phyloP scores from a whole-genome alignment of 257 asterid species.

The Cinchona pubescens region DNA sequence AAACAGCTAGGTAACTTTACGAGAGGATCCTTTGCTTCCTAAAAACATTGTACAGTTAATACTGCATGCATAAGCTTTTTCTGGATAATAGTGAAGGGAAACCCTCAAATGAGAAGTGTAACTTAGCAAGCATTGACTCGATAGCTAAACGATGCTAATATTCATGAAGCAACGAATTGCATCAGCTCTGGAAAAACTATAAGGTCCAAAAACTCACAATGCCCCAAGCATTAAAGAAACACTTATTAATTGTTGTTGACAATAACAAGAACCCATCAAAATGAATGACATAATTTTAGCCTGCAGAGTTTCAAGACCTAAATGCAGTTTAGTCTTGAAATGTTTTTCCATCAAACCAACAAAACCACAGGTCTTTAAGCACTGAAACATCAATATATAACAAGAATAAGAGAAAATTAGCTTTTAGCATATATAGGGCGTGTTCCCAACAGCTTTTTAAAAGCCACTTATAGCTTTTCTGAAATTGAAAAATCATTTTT shows the following conservation, averaged over 20 bases:
- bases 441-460: too few species aligned
- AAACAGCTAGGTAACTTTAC: conserved; percentile 91
- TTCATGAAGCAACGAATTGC: background rate
- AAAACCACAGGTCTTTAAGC: background rate
- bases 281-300: background rate
- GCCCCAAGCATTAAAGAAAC: background rate
- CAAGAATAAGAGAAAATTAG: background rate
- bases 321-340: background rate
- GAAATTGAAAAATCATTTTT: too few species aligned
- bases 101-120: background rate
- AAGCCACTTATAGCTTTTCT: too few species aligned
- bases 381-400: background rate
- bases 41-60: conserved; percentile 26
- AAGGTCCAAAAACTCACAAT: background rate
- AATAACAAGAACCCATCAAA: background rate
- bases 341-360: background rate
- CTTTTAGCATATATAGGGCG: background rate
- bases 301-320: background rate
- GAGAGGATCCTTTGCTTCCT: conserved; percentile 95
- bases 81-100: background rate
- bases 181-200: background rate
- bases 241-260: background rate
- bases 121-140: background rate
- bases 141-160: background rate
- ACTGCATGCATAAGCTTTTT: conserved; percentile 4